Conservation (phyloP, 257 asterid genomes). For the Solanum bukasovii region DNA sequence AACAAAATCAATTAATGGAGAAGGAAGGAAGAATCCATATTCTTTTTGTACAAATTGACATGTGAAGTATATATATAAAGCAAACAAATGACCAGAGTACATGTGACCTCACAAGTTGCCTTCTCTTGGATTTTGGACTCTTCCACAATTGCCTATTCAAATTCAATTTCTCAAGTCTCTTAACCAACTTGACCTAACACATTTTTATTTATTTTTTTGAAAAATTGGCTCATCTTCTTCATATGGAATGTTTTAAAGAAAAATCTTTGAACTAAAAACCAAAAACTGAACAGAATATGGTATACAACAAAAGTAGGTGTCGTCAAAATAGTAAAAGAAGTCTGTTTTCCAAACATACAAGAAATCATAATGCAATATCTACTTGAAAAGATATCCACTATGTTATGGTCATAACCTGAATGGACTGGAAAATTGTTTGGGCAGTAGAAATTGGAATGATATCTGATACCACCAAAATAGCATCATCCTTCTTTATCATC, state of each 20-base stretch:
- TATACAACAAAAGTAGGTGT: background rate
- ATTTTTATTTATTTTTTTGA: too few relatives aligned
- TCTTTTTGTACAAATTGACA: background rate
- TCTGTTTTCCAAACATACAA: background rate
- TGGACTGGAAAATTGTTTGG: constrained; percentile 52
- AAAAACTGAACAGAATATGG: background rate
- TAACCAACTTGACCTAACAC: background rate
- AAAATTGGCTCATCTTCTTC: background rate
- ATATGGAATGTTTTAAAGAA: background rate
- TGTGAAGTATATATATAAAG: background rate
- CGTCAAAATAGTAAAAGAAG: background rate
- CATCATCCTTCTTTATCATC: constrained; percentile 48
- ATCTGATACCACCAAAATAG: constrained; percentile 56
- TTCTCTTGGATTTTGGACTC: background rate
- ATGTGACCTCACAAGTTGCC: background rate
- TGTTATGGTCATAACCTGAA: constrained; percentile 52
- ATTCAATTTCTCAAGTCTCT: background rate
- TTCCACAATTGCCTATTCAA: background rate
- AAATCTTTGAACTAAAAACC: background rate
- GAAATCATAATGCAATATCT: background rate
- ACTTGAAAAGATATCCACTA: background rate
- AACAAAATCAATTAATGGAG: background rate
- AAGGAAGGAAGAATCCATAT: background rate
- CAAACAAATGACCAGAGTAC: background rate
- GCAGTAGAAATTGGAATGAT: constrained; percentile 43